These are phyloP conservation scores for Eragrostis tef DNA, from an alignment of 202 grass and related monocot genomes.

Conservation along the genomic window DNA sequence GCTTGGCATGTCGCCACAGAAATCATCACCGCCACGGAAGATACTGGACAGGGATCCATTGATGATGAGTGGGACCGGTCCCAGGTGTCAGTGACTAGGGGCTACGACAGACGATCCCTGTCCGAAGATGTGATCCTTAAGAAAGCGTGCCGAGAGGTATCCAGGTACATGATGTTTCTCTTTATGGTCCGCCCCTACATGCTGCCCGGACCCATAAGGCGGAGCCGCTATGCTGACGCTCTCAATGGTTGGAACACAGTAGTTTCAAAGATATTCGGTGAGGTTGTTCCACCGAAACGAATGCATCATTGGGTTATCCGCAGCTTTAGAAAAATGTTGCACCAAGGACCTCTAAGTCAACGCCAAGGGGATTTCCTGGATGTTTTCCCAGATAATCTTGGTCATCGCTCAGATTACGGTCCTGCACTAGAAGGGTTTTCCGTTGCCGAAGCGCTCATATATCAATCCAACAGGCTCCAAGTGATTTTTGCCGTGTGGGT, in stretches of 20 bases:
- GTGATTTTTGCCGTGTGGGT: not conserved
- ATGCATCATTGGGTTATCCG: no score
- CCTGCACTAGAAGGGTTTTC: no score
- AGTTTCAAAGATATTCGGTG: no score
- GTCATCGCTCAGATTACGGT: no score
- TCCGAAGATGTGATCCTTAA: no score
- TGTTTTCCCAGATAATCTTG: no score
- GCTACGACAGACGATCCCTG: not conserved
- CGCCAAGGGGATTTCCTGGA: no score
- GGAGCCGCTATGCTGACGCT: not conserved
- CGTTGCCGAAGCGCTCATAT: not conserved
- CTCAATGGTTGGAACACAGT: not conserved
- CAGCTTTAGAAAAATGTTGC: not conserved
- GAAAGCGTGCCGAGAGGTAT: not conserved
- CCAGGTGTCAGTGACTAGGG: no score
- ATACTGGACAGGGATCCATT: no score
- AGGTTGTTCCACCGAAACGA: no score
- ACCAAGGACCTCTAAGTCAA: no score
- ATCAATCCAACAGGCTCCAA: not conserved
- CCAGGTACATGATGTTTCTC: conserved; percentile 49
- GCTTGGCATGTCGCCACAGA: conserved; percentile 60
- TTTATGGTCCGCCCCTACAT: conserved; percentile 17
- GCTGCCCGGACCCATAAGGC: conserved; percentile 30
- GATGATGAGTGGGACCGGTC: not conserved
- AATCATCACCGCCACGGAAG: conserved; percentile 1